These are phyloP conservation scores for Ajuga chamaepitys DNA, from an alignment of 257 asterid species.

Conservation along the genomic window DNA sequence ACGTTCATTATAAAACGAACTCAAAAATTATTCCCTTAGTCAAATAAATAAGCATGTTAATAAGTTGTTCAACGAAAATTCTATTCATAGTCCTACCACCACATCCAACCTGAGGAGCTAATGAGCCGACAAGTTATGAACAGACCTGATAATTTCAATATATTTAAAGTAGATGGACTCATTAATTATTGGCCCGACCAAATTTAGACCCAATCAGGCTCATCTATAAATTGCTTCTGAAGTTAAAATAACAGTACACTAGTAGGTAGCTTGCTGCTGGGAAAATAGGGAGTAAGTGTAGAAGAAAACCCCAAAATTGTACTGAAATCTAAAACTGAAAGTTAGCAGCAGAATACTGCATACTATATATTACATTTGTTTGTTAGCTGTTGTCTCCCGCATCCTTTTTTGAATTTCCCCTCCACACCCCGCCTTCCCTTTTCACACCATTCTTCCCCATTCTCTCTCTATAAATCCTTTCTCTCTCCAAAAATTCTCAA, in stretches of 20 bases:
- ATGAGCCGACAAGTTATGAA: no score
- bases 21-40: no score
- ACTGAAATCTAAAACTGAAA: constrained; percentile 20
- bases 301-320: neutral
- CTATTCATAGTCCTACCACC: no score
- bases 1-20: no score
- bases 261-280: neutral
- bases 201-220: neutral
- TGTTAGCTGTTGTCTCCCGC: constrained; percentile 41
- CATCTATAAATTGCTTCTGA: no score
- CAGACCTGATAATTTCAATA: no score
- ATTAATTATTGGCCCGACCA: neutral
- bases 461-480: neutral
- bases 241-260: neutral
- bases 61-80: no score
- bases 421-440: constrained; percentile 10
- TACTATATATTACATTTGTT: constrained; percentile 21
- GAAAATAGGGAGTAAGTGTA: neutral
- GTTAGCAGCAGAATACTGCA: constrained; percentile 8
- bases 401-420: constrained; percentile 23
- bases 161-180: neutral
- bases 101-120: no score
- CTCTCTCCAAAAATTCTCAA: neutral
- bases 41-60: no score
- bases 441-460: constrained; percentile 11